These are phyloP conservation scores for Phytophthora podocarpi DNA, from an alignment of 352 stramenopile genomes.

Conservation along the genomic window DNA sequence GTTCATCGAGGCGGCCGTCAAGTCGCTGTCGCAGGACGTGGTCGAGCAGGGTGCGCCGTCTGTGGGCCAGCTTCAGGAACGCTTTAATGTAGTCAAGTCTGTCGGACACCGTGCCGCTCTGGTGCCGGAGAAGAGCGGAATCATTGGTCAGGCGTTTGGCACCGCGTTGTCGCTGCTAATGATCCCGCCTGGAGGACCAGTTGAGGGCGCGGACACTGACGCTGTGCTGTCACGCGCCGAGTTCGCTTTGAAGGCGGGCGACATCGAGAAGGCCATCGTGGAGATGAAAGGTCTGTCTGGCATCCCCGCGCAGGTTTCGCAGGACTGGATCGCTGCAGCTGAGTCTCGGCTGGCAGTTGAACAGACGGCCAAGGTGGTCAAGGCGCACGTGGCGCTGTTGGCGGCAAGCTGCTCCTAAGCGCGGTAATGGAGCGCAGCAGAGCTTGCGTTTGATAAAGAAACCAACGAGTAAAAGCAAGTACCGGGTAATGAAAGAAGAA, in stretches of 20 bases:
- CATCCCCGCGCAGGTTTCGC: constrained; percentile 66
- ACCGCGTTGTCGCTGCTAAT: constrained; percentile 73
- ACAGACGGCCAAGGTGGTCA: constrained; percentile 84
- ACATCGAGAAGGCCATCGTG: constrained; percentile 71
- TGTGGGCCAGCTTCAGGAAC: constrained; percentile 80
- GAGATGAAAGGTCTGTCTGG: constrained; percentile 77
- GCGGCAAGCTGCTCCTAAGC: constrained; percentile 82
- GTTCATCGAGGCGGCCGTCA: constrained; percentile 73
- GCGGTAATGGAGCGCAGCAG: constrained; percentile 1
- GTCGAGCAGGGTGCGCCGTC: constrained; percentile 74
- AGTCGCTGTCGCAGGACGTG: constrained; percentile 62
- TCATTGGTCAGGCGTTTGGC: constrained; percentile 77
- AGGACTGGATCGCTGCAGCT: constrained; percentile 79
- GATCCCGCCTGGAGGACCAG: constrained; percentile 77
- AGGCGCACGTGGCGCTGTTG: constrained; percentile 80
- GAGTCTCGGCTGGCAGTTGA: constrained; percentile 80
- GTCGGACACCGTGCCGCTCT: constrained; percentile 70
- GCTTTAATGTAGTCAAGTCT: constrained; percentile 82
- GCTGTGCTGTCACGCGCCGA: constrained; percentile 82
- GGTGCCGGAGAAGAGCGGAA: constrained; percentile 69
- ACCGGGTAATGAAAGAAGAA: constrained; percentile 16
- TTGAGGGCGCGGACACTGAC: constrained; percentile 75
- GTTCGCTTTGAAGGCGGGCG: constrained; percentile 80
- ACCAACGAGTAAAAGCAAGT: constrained; percentile 27
- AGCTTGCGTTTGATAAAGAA: constrained; percentile 35